Percentiles rank a stretch among this genome's conserved stretches.
Evolutionary conservation across 805 yeast species (phyloP).

Genomic region (Myxozyma udenii): DNA sequence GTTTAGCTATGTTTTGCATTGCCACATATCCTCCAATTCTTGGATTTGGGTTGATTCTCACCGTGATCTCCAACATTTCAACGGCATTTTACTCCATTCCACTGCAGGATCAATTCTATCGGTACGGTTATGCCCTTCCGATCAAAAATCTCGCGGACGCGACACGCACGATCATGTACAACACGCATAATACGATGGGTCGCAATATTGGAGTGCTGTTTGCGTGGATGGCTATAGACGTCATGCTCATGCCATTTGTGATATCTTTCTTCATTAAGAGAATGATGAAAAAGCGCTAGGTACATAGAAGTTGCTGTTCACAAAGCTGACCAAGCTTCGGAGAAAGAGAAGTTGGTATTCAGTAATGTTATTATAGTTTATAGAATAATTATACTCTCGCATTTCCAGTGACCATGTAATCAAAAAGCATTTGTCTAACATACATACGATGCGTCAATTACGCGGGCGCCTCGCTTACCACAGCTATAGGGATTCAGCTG

Average conservation of each 20-base stretch:
- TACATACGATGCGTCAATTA: no score
- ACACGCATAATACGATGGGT: conserved; percentile 58
- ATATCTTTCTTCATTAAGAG: conserved; percentile 3
- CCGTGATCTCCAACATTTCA: conserved; percentile 66
- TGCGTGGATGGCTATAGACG: conserved; percentile 58
- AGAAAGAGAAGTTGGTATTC: no score
- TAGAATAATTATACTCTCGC: no score
- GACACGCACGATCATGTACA: conserved; percentile 56
- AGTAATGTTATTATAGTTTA: no score
- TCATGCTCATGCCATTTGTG: conserved; percentile 17
- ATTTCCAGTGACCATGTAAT: no score
- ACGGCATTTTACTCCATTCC: conserved; percentile 68
- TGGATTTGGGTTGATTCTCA: conserved; percentile 69
- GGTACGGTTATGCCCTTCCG: conserved; percentile 68
- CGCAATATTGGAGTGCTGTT: conserved; percentile 56
- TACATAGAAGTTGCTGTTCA: conserved; percentile 3
- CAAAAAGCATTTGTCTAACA: no score
- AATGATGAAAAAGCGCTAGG: conserved; percentile 10
- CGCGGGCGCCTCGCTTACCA: no score
- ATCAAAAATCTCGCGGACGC: conserved; percentile 63
- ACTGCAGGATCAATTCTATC: conserved; percentile 53
- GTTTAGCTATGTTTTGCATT: conserved; percentile 52
- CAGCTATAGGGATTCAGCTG: no score
- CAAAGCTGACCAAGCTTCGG: no score
- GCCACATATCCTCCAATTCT: conserved; percentile 58